These are phyloP conservation scores for Calvatia gigantea DNA, from an alignment of 768 basidiomycete genomes.

Conservation along the genomic window DNA sequence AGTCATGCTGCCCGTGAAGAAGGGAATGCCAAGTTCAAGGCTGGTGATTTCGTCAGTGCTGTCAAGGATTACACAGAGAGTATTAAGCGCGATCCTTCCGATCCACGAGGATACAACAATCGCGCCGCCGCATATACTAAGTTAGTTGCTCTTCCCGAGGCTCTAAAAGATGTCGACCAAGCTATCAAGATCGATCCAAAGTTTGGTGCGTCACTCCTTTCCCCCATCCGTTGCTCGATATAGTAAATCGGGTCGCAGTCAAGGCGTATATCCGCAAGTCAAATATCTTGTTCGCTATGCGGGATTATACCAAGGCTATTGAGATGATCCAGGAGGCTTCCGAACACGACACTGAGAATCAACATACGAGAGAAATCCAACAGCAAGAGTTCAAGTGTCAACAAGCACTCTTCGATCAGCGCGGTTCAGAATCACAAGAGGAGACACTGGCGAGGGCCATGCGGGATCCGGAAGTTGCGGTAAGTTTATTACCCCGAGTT, in stretches of 20 bases:
- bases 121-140: conserved; percentile 98
- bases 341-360: conserved; percentile 74
- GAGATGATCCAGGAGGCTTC: conserved; percentile 77
- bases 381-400: conserved; percentile 79
- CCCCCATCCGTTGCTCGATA: not conserved
- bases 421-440: conserved; percentile 85
- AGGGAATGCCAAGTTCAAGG: conserved; percentile 90
- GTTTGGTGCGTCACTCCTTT: conserved; percentile 59
- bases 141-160: conserved; percentile 89
- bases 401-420: conserved; percentile 73
- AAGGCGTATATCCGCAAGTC: conserved; percentile 96
- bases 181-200: conserved; percentile 88
- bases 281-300: conserved; percentile 83
- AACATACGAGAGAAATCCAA: conserved; percentile 82
- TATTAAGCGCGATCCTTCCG: conserved; percentile 91
- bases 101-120: conserved; percentile 95
- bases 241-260: conserved; percentile 39
- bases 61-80: conserved; percentile 94
- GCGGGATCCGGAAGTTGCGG: conserved; percentile 95
- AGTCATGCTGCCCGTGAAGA: conserved; percentile 85
- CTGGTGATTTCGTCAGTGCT: conserved; percentile 85
- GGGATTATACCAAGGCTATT: conserved; percentile 84
- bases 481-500: conserved; percentile 34
- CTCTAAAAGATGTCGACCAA: conserved; percentile 91
- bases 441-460: conserved; percentile 91